Base-by-base conservation (phyloP, 2,329 filamentous ascomycete species). In the Penicillium polonicum region DNA sequence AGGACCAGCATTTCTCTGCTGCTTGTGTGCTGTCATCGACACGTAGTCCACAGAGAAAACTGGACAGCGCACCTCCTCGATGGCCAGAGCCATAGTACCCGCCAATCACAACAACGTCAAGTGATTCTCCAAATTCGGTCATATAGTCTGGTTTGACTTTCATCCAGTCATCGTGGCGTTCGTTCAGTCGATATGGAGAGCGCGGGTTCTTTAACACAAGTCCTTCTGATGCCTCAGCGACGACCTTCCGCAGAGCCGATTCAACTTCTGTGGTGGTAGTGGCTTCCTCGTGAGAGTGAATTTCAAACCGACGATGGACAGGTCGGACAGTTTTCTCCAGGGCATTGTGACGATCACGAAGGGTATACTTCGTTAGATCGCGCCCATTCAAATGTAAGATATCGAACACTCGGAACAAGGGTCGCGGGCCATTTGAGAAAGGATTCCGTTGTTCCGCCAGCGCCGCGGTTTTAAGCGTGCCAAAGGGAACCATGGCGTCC, bases 101-200 rank as follows among this genome's bases (percentile, higher is more conserved):
- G 54, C 93, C 94, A 52, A 99, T 85, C 17, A 99, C 82, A 15
- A 97, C 79, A 64, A 92, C 91, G 71, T 99, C 94, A 4, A 99
- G 84, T 0, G 89, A 91, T 75, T 97, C 93, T 60, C 94, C 94
- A 72, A 94, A 96, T 61, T 96, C 93, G 2, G 88, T 88, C 92
- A 97, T 97, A 74, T 99, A 99, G 63, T 99, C 94, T 1, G 94
- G 94, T 69, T 99, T 99, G 9, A 99, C 92, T 72, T 99, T 99
- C 77, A 97, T 88, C 94, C 94, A 99, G 74, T 96, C 91, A 66
- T 96, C 90, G 68, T 95, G 94, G 48, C 94, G 88, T 65, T 91
- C 90, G 69, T 96, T 96, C 10, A 97, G 82, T 7, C 86, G 83
- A 72, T 99, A 99, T 68, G 85, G 83, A 0, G 92, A 96, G 5